Evolutionary conservation across 2,329 filamentous ascomycete species (phyloP).

Genomic region (Macrophomina tecta): DNA sequence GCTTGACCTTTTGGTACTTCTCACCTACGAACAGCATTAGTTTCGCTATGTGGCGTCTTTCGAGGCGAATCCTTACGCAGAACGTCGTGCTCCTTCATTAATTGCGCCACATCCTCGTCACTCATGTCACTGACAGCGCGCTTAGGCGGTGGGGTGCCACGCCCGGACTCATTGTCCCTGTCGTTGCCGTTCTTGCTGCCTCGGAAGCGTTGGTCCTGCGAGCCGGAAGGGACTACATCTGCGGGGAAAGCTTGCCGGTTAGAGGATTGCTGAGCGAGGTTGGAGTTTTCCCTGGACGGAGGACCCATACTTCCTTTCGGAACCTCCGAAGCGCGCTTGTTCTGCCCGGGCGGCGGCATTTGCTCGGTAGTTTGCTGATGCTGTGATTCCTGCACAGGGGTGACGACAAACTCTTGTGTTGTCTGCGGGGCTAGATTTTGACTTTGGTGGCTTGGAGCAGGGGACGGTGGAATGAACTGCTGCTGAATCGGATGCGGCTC

Average conservation of each 20-base stretch:
- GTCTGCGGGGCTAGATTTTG: conserved; percentile 37
- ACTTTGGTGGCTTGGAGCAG: conserved; percentile 38
- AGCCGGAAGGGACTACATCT: conserved; percentile 52
- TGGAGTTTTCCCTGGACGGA: conserved; percentile 14
- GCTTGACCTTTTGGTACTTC: conserved; percentile 98
- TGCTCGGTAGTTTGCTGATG: conserved; percentile 11
- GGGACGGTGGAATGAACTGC: conserved; percentile 43
- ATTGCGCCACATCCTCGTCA: conserved; percentile 54
- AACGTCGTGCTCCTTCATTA: conserved; percentile 58
- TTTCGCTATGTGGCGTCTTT: conserved; percentile 31
- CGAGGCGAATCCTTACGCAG: conserved; percentile 45
- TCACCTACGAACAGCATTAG: conserved; percentile 62
- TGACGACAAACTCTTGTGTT: conserved; percentile 10
- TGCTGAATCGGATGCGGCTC: conserved; percentile 37
- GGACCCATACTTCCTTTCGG: conserved; percentile 5
- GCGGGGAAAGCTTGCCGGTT: conserved; percentile 49
- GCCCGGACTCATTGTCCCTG: conserved; percentile 43
- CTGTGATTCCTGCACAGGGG: conserved; percentile 5
- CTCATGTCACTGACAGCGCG: conserved; percentile 51
- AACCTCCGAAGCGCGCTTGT: conserved; percentile 20
- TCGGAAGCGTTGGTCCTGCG: conserved; percentile 52
- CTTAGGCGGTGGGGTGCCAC: conserved; percentile 53
- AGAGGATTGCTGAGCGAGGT: neutral
- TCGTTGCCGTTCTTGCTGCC: conserved; percentile 43
- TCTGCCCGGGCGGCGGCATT: conserved; percentile 21